These are phyloP conservation scores for Erodium maritimum DNA, from an alignment of 345 rosid genomes.

Conservation along the genomic window DNA sequence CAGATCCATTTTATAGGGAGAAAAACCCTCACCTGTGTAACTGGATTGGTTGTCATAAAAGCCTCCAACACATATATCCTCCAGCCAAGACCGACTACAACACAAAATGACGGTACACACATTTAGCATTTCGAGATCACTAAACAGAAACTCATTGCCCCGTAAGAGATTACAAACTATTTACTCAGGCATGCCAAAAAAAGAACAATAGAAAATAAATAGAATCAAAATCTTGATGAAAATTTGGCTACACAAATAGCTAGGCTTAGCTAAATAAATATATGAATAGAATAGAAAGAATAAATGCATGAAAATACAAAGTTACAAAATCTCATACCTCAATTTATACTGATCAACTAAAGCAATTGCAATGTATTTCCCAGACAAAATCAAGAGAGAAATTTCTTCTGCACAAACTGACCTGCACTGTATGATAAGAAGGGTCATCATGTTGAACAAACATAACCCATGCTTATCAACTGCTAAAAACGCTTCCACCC, in stretches of 20 bases:
- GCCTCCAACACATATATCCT: slow-evolving; percentile 46
- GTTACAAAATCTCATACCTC: slow-evolving; percentile 30
- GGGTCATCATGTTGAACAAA: slow-evolving; percentile 18
- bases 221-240: neutral
- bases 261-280: too few species aligned
- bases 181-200: neutral
- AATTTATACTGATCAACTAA: slow-evolving; percentile 83
- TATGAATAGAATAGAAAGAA: neutral
- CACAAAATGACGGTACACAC: slow-evolving; percentile 4
- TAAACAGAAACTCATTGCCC: slow-evolving; percentile 3
- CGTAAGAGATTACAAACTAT: slow-evolving; percentile 1
- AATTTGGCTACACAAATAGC: neutral
- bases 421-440: slow-evolving; percentile 66
- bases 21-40: slow-evolving; percentile 56
- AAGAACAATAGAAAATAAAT: neutral
- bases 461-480: neutral
- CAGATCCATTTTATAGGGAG: neutral
- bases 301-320: neutral
- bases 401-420: slow-evolving; percentile 59
- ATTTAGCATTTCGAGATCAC: slow-evolving; percentile 3
- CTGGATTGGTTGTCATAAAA: slow-evolving; percentile 25
- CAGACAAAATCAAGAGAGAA: slow-evolving; percentile 59
- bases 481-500: neutral
- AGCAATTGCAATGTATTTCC: slow-evolving; percentile 74
- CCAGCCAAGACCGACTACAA: slow-evolving; percentile 55